A percentile compares a stretch with the other conserved stretches of the same genome.
These are phyloP conservation scores for Hapsidospora chrysogenum DNA, from an alignment of 495 filamentous ascomycete species.

Conservation along the genomic window DNA sequence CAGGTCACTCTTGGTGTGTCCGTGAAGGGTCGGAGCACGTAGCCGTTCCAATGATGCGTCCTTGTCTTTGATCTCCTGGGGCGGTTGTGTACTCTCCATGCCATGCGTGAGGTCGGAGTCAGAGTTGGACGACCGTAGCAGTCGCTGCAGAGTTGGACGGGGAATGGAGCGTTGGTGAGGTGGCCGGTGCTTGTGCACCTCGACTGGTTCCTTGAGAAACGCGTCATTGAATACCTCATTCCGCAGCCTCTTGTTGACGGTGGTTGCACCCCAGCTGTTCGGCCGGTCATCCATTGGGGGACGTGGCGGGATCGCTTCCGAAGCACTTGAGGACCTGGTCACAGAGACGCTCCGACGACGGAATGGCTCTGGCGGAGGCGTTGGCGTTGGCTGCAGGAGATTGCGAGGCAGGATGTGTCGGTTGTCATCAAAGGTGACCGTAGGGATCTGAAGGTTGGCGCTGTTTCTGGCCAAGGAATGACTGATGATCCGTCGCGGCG, in stretches of 20 bases:
- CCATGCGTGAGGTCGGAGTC: slow-evolving; percentile 12
- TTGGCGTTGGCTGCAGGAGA: slow-evolving; percentile 34
- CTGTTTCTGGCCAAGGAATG: slow-evolving; percentile 44
- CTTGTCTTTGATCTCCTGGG: too few relatives aligned
- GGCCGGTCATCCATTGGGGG: slow-evolving; percentile 30
- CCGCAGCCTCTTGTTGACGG: slow-evolving; percentile 70
- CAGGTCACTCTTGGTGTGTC: slow-evolving; percentile 18
- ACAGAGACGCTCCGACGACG: slow-evolving; percentile 22
- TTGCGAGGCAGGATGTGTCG: slow-evolving; percentile 85
- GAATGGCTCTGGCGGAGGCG: slow-evolving; percentile 6
- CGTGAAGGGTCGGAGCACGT: slow-evolving; percentile 4
- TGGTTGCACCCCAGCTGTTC: slow-evolving; percentile 89
- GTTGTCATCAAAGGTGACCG: slow-evolving; percentile 91
- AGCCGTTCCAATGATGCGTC: too few relatives aligned
- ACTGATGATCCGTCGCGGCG: slow-evolving; percentile 42
- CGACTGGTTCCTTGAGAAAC: slow-evolving; percentile 68
- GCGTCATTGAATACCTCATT: slow-evolving; percentile 92
- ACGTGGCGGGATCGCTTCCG: slow-evolving; percentile 7
- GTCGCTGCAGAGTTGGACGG: slow-evolving; percentile 20
- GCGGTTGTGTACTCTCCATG: too few relatives aligned
- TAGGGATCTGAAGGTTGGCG: slow-evolving; percentile 44
- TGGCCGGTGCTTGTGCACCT: slow-evolving; percentile 36
- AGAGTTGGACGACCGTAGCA: slow-evolving; percentile 16
- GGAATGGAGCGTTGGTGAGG: slow-evolving; percentile 45
- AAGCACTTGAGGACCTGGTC: slow-evolving; percentile 4